phyloP scores from a whole-genome alignment of 352 stramenopile species.

The Globisporangium apiculatum region DNA sequence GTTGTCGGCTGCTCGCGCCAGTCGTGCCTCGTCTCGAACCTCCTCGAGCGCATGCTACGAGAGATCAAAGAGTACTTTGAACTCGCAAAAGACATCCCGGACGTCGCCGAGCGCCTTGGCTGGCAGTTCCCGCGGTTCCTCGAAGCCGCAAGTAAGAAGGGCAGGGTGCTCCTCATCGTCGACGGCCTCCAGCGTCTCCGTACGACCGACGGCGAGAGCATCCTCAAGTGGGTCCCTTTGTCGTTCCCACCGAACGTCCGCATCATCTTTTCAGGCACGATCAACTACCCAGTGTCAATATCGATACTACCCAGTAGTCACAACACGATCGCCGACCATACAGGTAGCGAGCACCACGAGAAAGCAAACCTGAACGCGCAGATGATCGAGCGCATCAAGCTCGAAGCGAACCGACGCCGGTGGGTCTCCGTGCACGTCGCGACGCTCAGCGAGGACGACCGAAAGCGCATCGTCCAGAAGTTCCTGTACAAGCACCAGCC shows the following conservation, averaged over 20 bases:
- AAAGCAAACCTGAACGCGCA: conserved; percentile 50
- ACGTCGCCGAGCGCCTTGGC: conserved; percentile 80
- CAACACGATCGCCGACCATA: background rate
- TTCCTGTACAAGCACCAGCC: conserved; percentile 41
- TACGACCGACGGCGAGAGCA: conserved; percentile 82
- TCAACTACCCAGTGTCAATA: conserved; percentile 37
- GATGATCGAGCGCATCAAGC: conserved; percentile 81
- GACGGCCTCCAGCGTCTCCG: conserved; percentile 84
- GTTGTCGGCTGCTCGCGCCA: conserved; percentile 85
- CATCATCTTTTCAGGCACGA: conserved; percentile 74
- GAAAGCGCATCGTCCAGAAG: conserved; percentile 46
- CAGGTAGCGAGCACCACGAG: conserved; percentile 44
- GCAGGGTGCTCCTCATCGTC: conserved; percentile 86
- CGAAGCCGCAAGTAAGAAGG: conserved; percentile 86
- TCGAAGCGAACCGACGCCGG: conserved; percentile 69
- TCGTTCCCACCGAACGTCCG: conserved; percentile 84
- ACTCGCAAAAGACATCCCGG: conserved; percentile 75
- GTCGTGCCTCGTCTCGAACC: conserved; percentile 78
- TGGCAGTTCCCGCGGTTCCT: conserved; percentile 90
- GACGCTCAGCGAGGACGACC: conserved; percentile 53
- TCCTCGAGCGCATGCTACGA: conserved; percentile 82
- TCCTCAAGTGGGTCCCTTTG: conserved; percentile 89
- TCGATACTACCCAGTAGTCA: background rate
- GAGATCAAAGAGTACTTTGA: conserved; percentile 91
- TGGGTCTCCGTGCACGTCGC: conserved; percentile 65